phyloP scores from a whole-genome alignment of 257 asterid species.

The Haberlea rhodopensis region DNA sequence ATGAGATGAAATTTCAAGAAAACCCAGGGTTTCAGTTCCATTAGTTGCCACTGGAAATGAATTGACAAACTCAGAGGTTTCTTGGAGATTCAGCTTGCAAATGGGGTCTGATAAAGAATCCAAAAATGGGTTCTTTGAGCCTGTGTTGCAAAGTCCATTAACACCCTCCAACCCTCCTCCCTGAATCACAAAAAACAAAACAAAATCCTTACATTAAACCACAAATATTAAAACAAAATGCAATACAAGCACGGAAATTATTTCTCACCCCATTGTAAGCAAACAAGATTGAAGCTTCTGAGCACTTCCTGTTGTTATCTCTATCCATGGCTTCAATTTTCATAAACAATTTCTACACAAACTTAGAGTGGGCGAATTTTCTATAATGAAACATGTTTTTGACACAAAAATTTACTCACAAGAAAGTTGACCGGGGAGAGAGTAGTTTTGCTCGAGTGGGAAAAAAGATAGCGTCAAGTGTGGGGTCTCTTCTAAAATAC shows the following conservation, averaged over 20 bases:
- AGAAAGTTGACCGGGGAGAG: constrained; percentile 30
- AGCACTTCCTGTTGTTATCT: constrained; percentile 37
- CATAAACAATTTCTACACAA: neutral
- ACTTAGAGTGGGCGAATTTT: constrained; percentile 20
- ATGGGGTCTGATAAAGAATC: constrained; percentile 64
- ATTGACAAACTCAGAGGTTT: constrained; percentile 78
- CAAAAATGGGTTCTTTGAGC: constrained; percentile 53
- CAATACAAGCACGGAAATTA: neutral
- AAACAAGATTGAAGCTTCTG: constrained; percentile 51
- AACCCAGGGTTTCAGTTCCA: constrained; percentile 32
- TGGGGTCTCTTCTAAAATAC: constrained; percentile 24
- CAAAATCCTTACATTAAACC: neutral
- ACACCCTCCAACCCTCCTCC: constrained; percentile 47
- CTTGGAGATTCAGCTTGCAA: constrained; percentile 81
- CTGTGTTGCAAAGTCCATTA: constrained; percentile 29
- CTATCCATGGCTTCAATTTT: constrained; percentile 55
- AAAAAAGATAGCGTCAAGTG: constrained; percentile 30
- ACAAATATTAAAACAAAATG: neutral
- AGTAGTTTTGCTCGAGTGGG: constrained; percentile 19
- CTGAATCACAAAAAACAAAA: constrained; percentile 34
- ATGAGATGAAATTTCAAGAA: constrained; percentile 43
- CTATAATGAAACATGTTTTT: constrained; percentile 23
- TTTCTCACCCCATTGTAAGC: constrained; percentile 48
- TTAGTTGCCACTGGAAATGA: constrained; percentile 53
- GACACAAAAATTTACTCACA: constrained; percentile 24